These are phyloP conservation scores for Eucalyptus marginata DNA, from an alignment of 345 rosid species.

Conservation along the genomic window DNA sequence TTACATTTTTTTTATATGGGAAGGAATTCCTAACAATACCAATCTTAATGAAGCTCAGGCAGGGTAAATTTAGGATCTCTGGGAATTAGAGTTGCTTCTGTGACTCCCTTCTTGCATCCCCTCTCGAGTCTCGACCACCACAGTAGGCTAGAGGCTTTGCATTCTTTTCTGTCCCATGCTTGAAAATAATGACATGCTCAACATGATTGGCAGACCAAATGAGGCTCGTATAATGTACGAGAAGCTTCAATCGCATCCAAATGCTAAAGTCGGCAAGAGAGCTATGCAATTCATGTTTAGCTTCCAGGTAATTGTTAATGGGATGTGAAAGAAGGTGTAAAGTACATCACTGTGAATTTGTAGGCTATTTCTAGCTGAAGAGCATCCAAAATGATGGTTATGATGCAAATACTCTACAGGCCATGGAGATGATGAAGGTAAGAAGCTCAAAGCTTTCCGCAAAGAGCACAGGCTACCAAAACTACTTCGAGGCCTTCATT, in stretches of 20 bases:
- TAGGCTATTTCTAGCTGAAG: background rate
- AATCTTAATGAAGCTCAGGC: background rate
- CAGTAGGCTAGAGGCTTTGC: background rate
- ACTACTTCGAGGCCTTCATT: constrained; percentile 67
- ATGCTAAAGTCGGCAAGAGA: constrained; percentile 54
- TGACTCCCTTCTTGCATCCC: background rate
- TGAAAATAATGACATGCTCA: background rate
- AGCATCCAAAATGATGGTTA: background rate
- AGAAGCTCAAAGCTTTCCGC: constrained; percentile 22
- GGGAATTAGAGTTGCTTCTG: background rate
- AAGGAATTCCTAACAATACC: background rate
- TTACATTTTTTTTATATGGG: background rate
- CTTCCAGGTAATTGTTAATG: constrained; percentile 50
- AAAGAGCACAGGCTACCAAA: constrained; percentile 36
- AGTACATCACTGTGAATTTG: background rate
- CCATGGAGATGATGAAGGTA: constrained; percentile 82
- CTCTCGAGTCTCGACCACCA: background rate
- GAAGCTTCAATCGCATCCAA: constrained; percentile 84
- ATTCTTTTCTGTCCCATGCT: background rate
- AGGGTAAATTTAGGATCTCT: background rate
- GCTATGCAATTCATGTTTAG: constrained; percentile 71
- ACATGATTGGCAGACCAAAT: constrained; percentile 31
- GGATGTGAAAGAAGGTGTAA: background rate
- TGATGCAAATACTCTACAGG: constrained; percentile 16
- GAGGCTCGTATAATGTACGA: constrained; percentile 75